Base-by-base conservation (phyloP, 2,329 filamentous ascomycete genomes). In the Mycosphaerelloides madeirae region DNA sequence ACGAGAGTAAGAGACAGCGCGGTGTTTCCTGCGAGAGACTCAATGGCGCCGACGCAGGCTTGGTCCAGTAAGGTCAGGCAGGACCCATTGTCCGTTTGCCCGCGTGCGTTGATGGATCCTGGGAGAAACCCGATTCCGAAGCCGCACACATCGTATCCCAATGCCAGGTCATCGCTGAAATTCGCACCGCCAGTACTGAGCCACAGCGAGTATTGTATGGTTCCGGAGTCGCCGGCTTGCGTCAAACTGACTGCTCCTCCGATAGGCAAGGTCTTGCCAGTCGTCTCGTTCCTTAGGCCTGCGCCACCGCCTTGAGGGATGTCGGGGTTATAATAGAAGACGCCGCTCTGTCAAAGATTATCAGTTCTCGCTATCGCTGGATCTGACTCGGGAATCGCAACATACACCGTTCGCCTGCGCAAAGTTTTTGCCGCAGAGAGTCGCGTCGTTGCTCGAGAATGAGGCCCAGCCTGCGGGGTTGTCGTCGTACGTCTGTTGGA, bases 61-160 rank as follows among this genome's bases (percentile, higher is more conserved):
- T 42, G 18, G 35, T 50, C 44, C 12, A 50, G 29, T 14, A 37
- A 44, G 15, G 22, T n/a, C 15, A n/a, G 13, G 31, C 48, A 50
- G 15, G 36, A 34, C 13, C 48, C 48, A 38, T 42, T 48, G 29
- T 48, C 48, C 7, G 14, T 22, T 28, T 50, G 48, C 12, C 36
- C 44, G n/a, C 48, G 29, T 9, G 14, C 19, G 9, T 18, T 31
- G 34, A 35, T 45, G 12, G 44, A 45, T 11, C 36, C 35, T 1
- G 34, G 22, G 5, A 50, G 19, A 8, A 34, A 29, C 18, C 38
- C 31, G 20, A 48, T 13, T 6, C 34, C 35, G 31, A 50, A 41
- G 3, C 34, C 37, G 16, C 44, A 48, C n/a, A 48, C 44, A 37
- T 48, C 44, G 25, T 48, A 50, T 2, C 48, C 41, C 12, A 50